Percentiles rank a stretch among this genome's conserved stretches.
These are phyloP conservation scores for Dichomitus squalens DNA, from an alignment of 1,284 basidiomycete genomes.

Conservation along the genomic window DNA sequence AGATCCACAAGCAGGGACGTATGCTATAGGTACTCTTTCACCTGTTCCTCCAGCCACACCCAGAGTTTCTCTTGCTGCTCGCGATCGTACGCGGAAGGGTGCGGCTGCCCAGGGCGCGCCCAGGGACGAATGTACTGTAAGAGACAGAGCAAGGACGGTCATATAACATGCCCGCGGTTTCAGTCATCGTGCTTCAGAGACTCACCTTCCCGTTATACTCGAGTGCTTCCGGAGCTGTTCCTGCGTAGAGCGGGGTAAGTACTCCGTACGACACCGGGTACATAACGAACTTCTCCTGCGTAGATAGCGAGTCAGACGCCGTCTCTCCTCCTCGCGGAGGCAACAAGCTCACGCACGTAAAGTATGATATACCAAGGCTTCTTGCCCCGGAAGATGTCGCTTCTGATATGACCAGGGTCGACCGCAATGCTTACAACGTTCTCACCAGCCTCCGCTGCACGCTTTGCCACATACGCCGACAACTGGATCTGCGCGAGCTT, in stretches of 20 bases:
- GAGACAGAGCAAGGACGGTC: neutral
- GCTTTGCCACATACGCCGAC: slow-evolving; percentile 9
- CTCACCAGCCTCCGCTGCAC: slow-evolving; percentile 4
- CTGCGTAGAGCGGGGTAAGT: slow-evolving; percentile 31
- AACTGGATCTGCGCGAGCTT: slow-evolving; percentile 18
- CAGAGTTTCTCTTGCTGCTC: slow-evolving; percentile 35
- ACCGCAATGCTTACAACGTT: slow-evolving; percentile 16
- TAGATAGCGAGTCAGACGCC: neutral
- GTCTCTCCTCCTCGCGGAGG: neutral
- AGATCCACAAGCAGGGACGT: neutral
- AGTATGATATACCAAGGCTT: slow-evolving; percentile 2
- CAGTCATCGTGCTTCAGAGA: neutral
- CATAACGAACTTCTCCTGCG: neutral
- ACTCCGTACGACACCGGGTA: slow-evolving; percentile 18
- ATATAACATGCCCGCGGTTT: neutral
- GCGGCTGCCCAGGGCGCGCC: slow-evolving; percentile 32
- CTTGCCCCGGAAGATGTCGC: slow-evolving; percentile 10
- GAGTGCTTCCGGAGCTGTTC: slow-evolving; percentile 25
- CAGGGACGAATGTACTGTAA: slow-evolving; percentile 40
- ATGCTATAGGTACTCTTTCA: slow-evolving; percentile 17
- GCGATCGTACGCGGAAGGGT: slow-evolving; percentile 31
- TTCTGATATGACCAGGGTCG: slow-evolving; percentile 19
- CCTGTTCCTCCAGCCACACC: slow-evolving; percentile 41
- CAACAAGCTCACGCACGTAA: neutral
- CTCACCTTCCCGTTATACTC: slow-evolving; percentile 30